A percentile compares a stretch with the other conserved stretches of the same genome.
Conservation (phyloP, 2,329 filamentous ascomycete species). For the Hirsutella thompsonii region DNA sequence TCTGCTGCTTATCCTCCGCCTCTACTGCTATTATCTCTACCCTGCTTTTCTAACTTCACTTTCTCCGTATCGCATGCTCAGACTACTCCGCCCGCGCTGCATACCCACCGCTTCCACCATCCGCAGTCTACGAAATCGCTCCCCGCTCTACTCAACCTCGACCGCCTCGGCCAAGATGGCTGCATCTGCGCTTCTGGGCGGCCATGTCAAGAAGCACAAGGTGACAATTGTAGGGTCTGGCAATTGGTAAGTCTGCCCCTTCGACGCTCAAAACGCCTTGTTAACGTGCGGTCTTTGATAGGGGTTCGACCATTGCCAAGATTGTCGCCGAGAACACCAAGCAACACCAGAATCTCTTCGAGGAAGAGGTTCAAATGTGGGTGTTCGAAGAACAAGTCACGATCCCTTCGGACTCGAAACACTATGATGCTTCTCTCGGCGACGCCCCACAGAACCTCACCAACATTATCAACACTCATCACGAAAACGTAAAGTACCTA, state of each 20-base stretch:
- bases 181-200: slow-evolving; percentile 22
- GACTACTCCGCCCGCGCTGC: not conserved
- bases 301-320: slow-evolving; percentile 95
- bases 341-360: slow-evolving; percentile 67
- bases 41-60: no score
- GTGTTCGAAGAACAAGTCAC: slow-evolving; percentile 88
- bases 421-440: slow-evolving; percentile 53
- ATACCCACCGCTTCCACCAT: not conserved
- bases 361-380: slow-evolving; percentile 94
- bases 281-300: slow-evolving; percentile 18
- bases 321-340: slow-evolving; percentile 88
- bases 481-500: slow-evolving; percentile 98
- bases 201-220: slow-evolving; percentile 66
- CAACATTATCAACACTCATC: slow-evolving; percentile 73
- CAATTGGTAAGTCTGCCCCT: slow-evolving; percentile 58
- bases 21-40: no score
- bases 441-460: slow-evolving; percentile 76
- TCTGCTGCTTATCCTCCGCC: no score
- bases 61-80: no score
- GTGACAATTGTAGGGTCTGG: slow-evolving; percentile 90
- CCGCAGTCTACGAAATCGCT: not conserved
- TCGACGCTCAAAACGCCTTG: not conserved
- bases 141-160: slow-evolving; percentile 3
- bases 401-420: slow-evolving; percentile 56
- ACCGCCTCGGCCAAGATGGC: slow-evolving; percentile 17